Evolutionary conservation across 441 rosid species (phyloP), one percentile per base, ranked within the genome.

Genomic region (Adansonia madagascariensis): DNA sequence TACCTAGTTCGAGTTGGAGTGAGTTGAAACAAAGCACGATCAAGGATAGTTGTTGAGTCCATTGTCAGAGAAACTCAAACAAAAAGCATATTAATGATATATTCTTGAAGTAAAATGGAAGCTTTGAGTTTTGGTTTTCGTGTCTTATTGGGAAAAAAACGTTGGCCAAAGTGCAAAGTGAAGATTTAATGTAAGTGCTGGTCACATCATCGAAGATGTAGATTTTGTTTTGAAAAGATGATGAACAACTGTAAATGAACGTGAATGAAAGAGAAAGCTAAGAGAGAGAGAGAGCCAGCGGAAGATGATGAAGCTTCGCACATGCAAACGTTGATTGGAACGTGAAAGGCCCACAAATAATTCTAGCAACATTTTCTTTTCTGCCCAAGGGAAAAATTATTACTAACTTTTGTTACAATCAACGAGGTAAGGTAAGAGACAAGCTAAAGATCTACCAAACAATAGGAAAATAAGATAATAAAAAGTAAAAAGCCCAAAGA

Each of bases 1-100:
- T 31, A 89, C 95, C 94, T 91, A 50, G 94, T 91, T 18, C 97
- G 84, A 84, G 95, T 91, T 52, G 95, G 97, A 31, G 95, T 92
- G 81, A 92, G 93, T 57, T 89, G 95, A 79, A 92, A 88, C 82
- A 92, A 80, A 75, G 93, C 97, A 57, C 84, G 86, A 82, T 91
- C 93, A 63, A 92, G 88, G 4, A 82, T 73, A 80, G 84, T 60
- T 35, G 82, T 35, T 1, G 91, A 84, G n/a, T 84, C 89, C 90
- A 89, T 88, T 39, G 79, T 17, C 22, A 46, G 63, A 73, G 35
- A 67, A 56, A 62, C 11, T 41, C 71, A 57, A 71, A 31, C 8
- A 7, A 35, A 11, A 81, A 71, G 61, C 57, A n/a, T 46, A 55
- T 22, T 4, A 66, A 15, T 53, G 35, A 35, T 57, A 27, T 24